Evolutionary conservation across 164 flowering plant genomes (phyloP), one percentile per base, ranked within the genome.

Genomic region (Malania oleifera): DNA sequence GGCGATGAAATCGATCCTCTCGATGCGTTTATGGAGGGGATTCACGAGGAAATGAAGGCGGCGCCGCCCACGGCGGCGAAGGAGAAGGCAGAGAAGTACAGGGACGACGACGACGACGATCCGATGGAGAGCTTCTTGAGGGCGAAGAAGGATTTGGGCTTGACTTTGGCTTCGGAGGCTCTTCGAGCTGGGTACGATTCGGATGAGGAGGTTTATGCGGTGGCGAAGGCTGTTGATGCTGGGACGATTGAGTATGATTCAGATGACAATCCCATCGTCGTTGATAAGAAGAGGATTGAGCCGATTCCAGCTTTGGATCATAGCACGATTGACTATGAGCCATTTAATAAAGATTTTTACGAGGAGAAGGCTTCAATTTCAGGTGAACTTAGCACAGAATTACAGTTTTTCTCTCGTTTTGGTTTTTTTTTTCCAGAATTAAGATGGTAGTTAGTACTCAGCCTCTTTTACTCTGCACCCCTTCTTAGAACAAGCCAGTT

Each of bases 131-230:
- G 95, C 62, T 93, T 84, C 35, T 52, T 93, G 60, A 73, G 77
- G 67, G 96, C 99, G 41, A 93, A 93, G 80, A 93, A 90, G 76
- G 97, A 93, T 73, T 52, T 85, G 9, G 97, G 92, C 17, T 62
- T 93, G 70, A 75, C 96, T 24, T 67, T 93, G 74, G 99, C 99
- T 17, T 76, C 92, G 3, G 99, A 93, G 6, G 99, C 75, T 19
- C 73, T 93, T 24, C 85, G 74, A 13, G 99, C 99, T 8, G 99
- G 99, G 25, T 93, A 93, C 67, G 77, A 81, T 74, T 90, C 97
- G 25, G 99, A 93, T 43, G 97, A 90, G 77, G 99, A 93, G 81
- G 99, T 93, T 49, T 93, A 93, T 54, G 97, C 97, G 0, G 97
- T 96, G 0, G 99, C 99, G 0, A 90, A 93, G 76, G 99, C 99